phyloP scores from a whole-genome alignment of 2,329 filamentous ascomycete genomes.

The Calycina herbarum region DNA sequence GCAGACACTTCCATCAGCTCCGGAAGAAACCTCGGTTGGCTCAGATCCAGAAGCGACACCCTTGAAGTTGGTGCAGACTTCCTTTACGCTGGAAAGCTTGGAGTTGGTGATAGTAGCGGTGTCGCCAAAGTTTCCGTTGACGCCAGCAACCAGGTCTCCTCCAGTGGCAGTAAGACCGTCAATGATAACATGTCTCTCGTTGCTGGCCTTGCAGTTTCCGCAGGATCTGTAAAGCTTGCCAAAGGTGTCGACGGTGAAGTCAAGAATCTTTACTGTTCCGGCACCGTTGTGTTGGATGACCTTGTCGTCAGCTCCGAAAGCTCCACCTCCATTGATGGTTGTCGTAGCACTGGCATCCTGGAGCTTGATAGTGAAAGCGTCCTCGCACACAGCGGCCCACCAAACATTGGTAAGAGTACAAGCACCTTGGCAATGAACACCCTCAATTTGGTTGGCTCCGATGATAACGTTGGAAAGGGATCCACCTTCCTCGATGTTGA shows the following conservation, averaged over 20 bases:
- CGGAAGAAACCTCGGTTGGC: not conserved
- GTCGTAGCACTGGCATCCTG: constrained; percentile 40
- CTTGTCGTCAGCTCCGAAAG: constrained; percentile 45
- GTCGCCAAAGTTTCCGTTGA: constrained; percentile 54
- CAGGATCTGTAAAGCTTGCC: constrained; percentile 53
- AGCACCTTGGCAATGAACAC: constrained; percentile 31
- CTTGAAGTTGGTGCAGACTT: constrained; percentile 35
- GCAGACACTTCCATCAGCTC: constrained; percentile 7
- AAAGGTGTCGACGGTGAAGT: constrained; percentile 46
- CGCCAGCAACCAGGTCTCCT: constrained; percentile 36
- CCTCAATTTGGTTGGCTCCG: constrained; percentile 39
- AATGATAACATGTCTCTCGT: constrained; percentile 39
- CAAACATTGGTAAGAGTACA: constrained; percentile 34
- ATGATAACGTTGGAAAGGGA: constrained; percentile 40
- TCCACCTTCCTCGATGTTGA: constrained; percentile 36
- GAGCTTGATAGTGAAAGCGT: constrained; percentile 31
- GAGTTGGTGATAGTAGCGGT: constrained; percentile 46
- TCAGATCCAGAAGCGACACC: constrained; percentile 26
- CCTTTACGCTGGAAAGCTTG: constrained; percentile 27
- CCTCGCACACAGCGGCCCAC: constrained; percentile 32
- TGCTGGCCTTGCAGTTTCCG: constrained; percentile 46
- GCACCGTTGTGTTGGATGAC: constrained; percentile 44
- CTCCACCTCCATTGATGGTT: constrained; percentile 45
- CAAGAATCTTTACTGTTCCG: constrained; percentile 36
- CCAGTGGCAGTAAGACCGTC: constrained; percentile 44